A percentile compares a stretch with the other conserved stretches of the same genome.
phyloP scores from a whole-genome alignment of 805 yeast species.

The Wickerhamiella shivajii region DNA sequence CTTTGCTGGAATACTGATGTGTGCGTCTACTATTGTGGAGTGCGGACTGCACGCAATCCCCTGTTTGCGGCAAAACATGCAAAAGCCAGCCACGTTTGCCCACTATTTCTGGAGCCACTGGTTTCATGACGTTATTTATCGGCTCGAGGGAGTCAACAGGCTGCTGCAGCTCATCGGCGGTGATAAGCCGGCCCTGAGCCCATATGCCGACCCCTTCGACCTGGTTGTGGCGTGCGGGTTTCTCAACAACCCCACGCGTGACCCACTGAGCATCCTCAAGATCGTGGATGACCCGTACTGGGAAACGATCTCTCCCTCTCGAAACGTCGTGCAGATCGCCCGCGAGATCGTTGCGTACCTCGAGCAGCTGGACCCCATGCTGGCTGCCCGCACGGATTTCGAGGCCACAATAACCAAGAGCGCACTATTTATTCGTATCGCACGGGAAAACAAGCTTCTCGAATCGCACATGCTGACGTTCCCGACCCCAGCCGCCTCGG shows the following conservation, averaged over 20 bases:
- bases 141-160: slow-evolving; percentile 15
- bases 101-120: slow-evolving; percentile 16
- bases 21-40: slow-evolving; percentile 11
- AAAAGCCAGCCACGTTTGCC: slow-evolving; percentile 11
- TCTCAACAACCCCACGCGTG: slow-evolving; percentile 10
- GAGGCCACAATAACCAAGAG: slow-evolving; percentile 11
- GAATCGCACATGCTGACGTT: slow-evolving; percentile 11
- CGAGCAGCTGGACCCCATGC: slow-evolving; percentile 6
- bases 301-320: not conserved
- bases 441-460: slow-evolving; percentile 9
- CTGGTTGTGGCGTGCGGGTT: slow-evolving; percentile 12
- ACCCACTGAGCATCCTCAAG: not conserved
- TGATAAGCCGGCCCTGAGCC: slow-evolving; percentile 13
- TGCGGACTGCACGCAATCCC: slow-evolving; percentile 10
- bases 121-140: slow-evolving; percentile 10
- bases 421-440: slow-evolving; percentile 12
- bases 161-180: slow-evolving; percentile 12
- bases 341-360: slow-evolving; percentile 2
- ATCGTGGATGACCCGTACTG: slow-evolving; percentile 1
- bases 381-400: slow-evolving; percentile 12
- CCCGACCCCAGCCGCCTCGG: slow-evolving; percentile 8
- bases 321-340: not conserved
- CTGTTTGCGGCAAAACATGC: slow-evolving; percentile 7
- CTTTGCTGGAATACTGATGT: too few relatives aligned
- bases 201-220: slow-evolving; percentile 13